These are phyloP conservation scores for Exophiala alcalophila DNA, from an alignment of 2,329 filamentous ascomycete species.

Conservation along the genomic window DNA sequence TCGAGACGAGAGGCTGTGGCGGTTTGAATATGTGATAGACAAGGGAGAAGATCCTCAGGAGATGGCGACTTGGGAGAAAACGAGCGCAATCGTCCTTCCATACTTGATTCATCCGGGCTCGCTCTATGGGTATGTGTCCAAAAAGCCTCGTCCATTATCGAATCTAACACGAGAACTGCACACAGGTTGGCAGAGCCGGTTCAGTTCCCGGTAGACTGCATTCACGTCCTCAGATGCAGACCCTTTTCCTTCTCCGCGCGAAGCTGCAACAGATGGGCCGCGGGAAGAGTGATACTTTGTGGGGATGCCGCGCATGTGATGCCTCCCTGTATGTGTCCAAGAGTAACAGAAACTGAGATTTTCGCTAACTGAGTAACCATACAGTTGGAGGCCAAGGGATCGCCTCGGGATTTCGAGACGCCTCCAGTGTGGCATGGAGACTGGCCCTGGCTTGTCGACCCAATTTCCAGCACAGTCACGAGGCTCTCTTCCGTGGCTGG, in stretches of 20 bases:
- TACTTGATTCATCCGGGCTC: slow-evolving; percentile 33
- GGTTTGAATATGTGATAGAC: slow-evolving; percentile 40
- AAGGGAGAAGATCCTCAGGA: slow-evolving; percentile 34
- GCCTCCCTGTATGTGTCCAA: slow-evolving; percentile 42
- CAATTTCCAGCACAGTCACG: slow-evolving; percentile 22
- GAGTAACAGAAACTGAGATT: background rate
- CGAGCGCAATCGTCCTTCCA: slow-evolving; percentile 32
- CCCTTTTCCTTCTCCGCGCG: slow-evolving; percentile 48
- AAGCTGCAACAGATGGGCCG: slow-evolving; percentile 49
- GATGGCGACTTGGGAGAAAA: slow-evolving; percentile 34
- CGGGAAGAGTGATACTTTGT: slow-evolving; percentile 43
- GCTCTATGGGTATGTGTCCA: slow-evolving; percentile 22
- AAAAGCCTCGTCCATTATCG: no score
- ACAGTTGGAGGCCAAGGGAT: slow-evolving; percentile 44
- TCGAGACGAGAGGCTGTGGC: slow-evolving; percentile 42
- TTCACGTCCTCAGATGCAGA: slow-evolving; percentile 45
- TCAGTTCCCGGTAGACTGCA: slow-evolving; percentile 46
- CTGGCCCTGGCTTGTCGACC: slow-evolving; percentile 33
- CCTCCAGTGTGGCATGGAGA: slow-evolving; percentile 39
- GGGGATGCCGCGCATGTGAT: slow-evolving; percentile 55
- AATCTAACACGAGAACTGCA: background rate
- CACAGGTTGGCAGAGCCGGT: slow-evolving; percentile 28
- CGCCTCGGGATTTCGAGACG: slow-evolving; percentile 41
- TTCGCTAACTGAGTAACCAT: slow-evolving; percentile 1
- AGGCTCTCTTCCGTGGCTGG: slow-evolving; percentile 34